Evolutionary conservation across 768 basidiomycete species (phyloP).

Genomic region (Crassisporium funariophilum): DNA sequence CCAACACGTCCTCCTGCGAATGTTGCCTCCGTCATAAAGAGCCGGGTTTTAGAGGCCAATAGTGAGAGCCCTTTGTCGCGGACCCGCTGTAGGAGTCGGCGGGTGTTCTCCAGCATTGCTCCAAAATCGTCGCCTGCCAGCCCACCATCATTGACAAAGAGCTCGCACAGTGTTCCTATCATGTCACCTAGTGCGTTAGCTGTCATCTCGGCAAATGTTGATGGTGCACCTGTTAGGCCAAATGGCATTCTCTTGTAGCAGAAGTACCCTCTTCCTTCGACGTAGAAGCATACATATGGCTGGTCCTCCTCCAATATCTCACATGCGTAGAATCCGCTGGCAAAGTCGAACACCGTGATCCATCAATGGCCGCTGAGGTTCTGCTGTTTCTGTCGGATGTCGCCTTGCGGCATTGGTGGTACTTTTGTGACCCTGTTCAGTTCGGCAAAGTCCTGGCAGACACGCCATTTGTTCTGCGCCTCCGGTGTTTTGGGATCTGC

Average conservation of each 20-base stretch:
- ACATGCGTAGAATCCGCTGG: constrained; percentile 33
- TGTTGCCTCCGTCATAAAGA: constrained; percentile 35
- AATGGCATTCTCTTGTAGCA: constrained; percentile 39
- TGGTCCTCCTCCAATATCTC: constrained; percentile 26
- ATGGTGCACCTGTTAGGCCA: constrained; percentile 39
- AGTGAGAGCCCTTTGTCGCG: constrained; percentile 31
- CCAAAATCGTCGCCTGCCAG: constrained; percentile 33
- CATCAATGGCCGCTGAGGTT: constrained; percentile 32
- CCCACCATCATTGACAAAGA: constrained; percentile 44
- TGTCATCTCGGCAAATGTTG: constrained; percentile 36
- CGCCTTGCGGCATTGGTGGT: constrained; percentile 33
- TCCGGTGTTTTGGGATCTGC: neutral
- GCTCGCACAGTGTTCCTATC: constrained; percentile 19
- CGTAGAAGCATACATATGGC: constrained; percentile 36
- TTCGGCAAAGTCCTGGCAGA: constrained; percentile 36
- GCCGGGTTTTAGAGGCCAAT: constrained; percentile 31
- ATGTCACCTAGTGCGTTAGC: constrained; percentile 36
- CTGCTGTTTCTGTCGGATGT: constrained; percentile 39
- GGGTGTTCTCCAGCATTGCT: constrained; percentile 24
- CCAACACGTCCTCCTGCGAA: constrained; percentile 36
- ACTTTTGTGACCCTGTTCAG: constrained; percentile 31
- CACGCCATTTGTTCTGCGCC: constrained; percentile 29
- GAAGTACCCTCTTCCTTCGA: constrained; percentile 38
- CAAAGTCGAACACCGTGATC: constrained; percentile 36
- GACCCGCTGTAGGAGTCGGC: constrained; percentile 25